Conservation (phyloP, 495 filamentous ascomycete species). For the Aspergillus incahuasiensis region DNA sequence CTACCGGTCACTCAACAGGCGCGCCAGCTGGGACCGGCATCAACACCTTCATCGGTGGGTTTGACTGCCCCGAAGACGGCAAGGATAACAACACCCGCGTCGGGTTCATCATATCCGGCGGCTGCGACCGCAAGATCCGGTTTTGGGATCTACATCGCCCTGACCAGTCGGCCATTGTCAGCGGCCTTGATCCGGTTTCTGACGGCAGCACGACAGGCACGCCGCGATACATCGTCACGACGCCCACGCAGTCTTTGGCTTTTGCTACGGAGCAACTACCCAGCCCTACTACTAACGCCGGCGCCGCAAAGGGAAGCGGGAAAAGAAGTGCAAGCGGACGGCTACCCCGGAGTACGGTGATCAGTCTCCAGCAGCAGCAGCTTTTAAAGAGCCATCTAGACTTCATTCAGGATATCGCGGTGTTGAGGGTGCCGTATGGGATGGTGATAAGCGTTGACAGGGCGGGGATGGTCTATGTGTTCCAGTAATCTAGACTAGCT, state of each 20-base stretch:
- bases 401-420: constrained; percentile 77
- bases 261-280: constrained; percentile 68
- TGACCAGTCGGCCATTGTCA: constrained; percentile 71
- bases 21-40: constrained; percentile 40
- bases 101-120: constrained; percentile 78
- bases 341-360: constrained; percentile 75
- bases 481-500: constrained; percentile 54
- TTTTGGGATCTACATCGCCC: constrained; percentile 83
- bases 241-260: constrained; percentile 62
- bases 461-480: constrained; percentile 88
- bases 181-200: constrained; percentile 70
- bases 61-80: constrained; percentile 45
- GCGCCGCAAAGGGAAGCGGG: constrained; percentile 25
- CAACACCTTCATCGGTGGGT: constrained; percentile 46
- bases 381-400: constrained; percentile 84
- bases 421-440: constrained; percentile 84
- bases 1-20: constrained; percentile 25
- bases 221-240: constrained; percentile 66
- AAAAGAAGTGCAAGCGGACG: constrained; percentile 40
- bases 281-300: constrained; percentile 33
- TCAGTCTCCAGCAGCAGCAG: constrained; percentile 81
- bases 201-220: constrained; percentile 36
- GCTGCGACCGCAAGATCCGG: constrained; percentile 83
- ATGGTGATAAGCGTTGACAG: constrained; percentile 91
- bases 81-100: constrained; percentile 37